These are phyloP conservation scores for Medicago lupulina DNA, from an alignment of 306 rosid species.

Conservation along the genomic window DNA sequence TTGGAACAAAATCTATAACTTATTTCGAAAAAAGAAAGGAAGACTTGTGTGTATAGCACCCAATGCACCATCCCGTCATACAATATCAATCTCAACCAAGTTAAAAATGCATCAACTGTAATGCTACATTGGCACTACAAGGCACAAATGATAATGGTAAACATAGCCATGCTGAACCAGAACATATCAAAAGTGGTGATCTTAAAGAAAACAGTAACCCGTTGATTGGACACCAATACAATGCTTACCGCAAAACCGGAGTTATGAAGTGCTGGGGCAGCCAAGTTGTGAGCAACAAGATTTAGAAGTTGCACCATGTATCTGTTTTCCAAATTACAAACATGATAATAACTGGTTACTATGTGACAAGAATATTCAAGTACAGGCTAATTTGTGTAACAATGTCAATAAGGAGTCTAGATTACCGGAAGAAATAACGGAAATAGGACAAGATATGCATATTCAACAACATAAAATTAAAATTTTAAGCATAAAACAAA, in stretches of 20 bases:
- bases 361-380: constrained; percentile 30
- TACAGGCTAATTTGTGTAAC: constrained; percentile 26
- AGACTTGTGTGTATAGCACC: constrained; percentile 3
- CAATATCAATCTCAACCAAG: constrained; percentile 1
- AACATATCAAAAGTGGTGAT: constrained; percentile 22
- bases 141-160: constrained; percentile 17
- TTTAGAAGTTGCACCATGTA: constrained; percentile 96
- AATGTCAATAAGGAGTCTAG: neutral
- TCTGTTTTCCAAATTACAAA: constrained; percentile 62
- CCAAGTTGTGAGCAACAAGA: constrained; percentile 85
- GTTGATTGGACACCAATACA: constrained; percentile 24
- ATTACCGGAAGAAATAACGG: constrained; percentile 12
- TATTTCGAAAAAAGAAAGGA: constrained; percentile 17
- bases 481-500: constrained; percentile 34
- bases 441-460: constrained; percentile 28
- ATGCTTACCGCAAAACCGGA: constrained; percentile 95
- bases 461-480: constrained; percentile 14
- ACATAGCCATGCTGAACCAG: constrained; percentile 15
- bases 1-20: neutral
- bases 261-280: constrained; percentile 96
- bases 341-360: constrained; percentile 39
- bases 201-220: constrained; percentile 36
- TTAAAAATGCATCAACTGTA: constrained; percentile 22
- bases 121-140: constrained; percentile 13
- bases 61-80: neutral